Evolutionary conservation across 176 grass and related monocot species (phyloP).

Genomic region (Carex pumila): DNA sequence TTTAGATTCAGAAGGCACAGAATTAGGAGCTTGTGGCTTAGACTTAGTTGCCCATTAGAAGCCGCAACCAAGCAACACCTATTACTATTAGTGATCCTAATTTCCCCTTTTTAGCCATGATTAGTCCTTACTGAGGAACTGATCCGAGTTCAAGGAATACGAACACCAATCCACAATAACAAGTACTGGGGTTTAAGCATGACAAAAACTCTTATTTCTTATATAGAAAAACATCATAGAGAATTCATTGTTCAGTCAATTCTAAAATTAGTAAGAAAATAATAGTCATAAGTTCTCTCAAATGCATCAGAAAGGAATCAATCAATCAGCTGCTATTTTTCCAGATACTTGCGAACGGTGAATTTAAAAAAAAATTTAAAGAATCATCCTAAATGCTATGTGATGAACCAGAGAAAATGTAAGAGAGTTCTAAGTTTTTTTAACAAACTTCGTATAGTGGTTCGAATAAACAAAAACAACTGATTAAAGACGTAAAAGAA

Average conservation of each 20-base stretch:
- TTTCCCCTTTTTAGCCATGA: too few species aligned
- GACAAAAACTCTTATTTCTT: not conserved
- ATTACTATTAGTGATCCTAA: too few species aligned
- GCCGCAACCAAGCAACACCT: too few species aligned
- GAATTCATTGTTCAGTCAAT: too few species aligned
- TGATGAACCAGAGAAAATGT: not conserved
- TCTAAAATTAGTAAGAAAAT: not conserved
- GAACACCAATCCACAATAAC: not conserved
- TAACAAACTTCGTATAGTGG: not conserved
- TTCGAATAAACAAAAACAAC: not conserved
- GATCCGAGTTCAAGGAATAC: not conserved
- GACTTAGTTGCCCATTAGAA: too few species aligned
- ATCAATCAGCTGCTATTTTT: not conserved
- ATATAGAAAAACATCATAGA: not conserved
- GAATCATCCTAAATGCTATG: not conserved
- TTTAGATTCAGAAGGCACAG: too few species aligned
- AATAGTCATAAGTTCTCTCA: not conserved
- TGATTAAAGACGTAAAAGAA: not conserved
- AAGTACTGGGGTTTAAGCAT: not conserved
- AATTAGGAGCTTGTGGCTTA: too few species aligned
- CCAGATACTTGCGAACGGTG: not conserved
- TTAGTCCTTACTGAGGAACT: not conserved
- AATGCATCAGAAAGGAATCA: not conserved
- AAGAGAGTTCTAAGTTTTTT: not conserved
- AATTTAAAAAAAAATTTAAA: not conserved